These are phyloP conservation scores for Neospermospora avenae DNA, from an alignment of 2,329 filamentous ascomycete species.

Conservation along the genomic window DNA sequence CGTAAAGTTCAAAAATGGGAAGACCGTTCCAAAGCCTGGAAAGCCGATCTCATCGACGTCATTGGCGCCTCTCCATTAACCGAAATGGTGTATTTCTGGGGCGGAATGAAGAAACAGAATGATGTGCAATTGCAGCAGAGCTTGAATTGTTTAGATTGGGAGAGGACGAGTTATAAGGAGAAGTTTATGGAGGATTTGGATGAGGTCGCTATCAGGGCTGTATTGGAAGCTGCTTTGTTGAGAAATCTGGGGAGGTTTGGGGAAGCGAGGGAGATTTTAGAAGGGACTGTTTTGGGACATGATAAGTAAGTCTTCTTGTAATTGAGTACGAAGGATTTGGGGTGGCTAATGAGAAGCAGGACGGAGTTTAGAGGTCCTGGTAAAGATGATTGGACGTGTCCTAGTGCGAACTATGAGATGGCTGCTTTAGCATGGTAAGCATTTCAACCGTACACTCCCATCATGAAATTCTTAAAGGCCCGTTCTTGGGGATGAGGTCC, in stretches of 20 bases:
- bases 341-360: constrained; percentile 35
- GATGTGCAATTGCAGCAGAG: constrained; percentile 60
- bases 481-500: no score
- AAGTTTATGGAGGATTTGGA: constrained; percentile 53
- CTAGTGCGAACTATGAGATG: constrained; percentile 82
- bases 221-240: constrained; percentile 65
- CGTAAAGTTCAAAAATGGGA: constrained; percentile 91
- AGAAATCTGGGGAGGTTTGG: constrained; percentile 59
- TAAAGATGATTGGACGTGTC: constrained; percentile 67
- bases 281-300: constrained; percentile 59
- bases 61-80: constrained; percentile 76
- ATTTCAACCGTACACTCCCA: no score
- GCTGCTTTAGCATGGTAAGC: constrained; percentile 66
- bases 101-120: constrained; percentile 79
- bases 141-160: constrained; percentile 61
- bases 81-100: constrained; percentile 96
- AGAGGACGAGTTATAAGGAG: constrained; percentile 48
- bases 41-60: constrained; percentile 71
- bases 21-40: constrained; percentile 64
- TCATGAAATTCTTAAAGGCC: no score
- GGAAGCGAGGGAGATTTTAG: constrained; percentile 63
- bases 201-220: constrained; percentile 60
- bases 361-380: constrained; percentile 54
- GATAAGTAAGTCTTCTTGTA: constrained; percentile 51
- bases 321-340: no score